Percentiles rank a stretch among this genome's conserved stretches.
Evolutionary conservation across 768 basidiomycete species (phyloP).

Genomic region (Galerina marginata): DNA sequence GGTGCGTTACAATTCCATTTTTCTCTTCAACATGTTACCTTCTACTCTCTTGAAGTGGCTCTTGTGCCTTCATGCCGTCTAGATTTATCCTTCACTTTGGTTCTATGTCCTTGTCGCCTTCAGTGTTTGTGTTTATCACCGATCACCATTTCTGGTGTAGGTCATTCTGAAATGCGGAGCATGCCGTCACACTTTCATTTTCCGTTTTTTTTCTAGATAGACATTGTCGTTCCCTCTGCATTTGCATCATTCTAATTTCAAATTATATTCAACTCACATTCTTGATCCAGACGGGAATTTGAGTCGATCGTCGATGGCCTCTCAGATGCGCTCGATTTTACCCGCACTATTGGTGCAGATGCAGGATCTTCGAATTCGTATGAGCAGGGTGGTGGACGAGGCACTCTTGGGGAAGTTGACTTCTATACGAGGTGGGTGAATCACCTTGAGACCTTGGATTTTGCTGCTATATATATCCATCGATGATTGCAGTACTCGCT

Average conservation of each 20-base stretch:
- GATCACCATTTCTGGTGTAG: background rate
- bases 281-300: constrained; percentile 68
- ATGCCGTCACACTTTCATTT: too few relatives aligned
- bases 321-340: constrained; percentile 93
- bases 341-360: constrained; percentile 82
- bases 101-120: background rate
- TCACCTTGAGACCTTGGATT: background rate
- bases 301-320: constrained; percentile 84
- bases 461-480: too few relatives aligned
- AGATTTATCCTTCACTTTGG: background rate
- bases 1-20: constrained; percentile 11
- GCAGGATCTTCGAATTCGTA: constrained; percentile 53
- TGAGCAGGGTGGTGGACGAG: constrained; percentile 72
- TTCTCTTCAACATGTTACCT: background rate
- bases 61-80: background rate
- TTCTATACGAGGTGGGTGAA: constrained; percentile 82
- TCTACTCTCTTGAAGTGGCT: background rate
- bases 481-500: background rate
- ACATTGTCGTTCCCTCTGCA: background rate
- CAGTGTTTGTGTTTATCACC: background rate
- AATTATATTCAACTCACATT: constrained; percentile 3
- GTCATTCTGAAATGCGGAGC: background rate
- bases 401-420: constrained; percentile 86
- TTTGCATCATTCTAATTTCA: background rate
- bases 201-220: too few relatives aligned